Evolutionary conservation across 2,329 filamentous ascomycete genomes (phyloP), one percentile per base, ranked within the genome.

Genomic region (Fusarium sp.): DNA sequence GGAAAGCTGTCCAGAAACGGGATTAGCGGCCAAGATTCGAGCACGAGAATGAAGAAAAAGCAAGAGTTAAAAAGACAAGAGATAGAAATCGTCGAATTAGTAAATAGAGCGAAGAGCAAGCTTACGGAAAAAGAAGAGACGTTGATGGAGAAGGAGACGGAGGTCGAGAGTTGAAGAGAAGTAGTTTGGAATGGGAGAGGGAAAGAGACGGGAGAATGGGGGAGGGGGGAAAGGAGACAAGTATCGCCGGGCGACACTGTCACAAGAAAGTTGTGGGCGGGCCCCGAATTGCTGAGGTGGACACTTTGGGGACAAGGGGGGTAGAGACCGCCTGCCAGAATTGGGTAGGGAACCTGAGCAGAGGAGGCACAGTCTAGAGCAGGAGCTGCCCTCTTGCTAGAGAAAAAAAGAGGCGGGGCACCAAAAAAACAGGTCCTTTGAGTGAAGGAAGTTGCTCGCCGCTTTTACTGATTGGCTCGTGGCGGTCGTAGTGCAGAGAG

Each of bases 381-480:
- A 46, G 67, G 68, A 72, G 68, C 58, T 70, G 65, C 22, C 33
- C 45, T 51, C 31, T 33, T 43, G 24, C 49, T 36, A 31, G 42
- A 60, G 58, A 39, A 50, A 52, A 52, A 61, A 55, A 56, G 58
- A 51, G 67, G 70, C 56, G 68, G 69, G 63, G 66, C 74, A 71
- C 59, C 46, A 72, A 28, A 34, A 53, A 58, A 64, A 45, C 60
- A 65, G 53, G 62, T 59, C 62, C 44, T 58, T 28, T 34, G 28
- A 11, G 10, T 24, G 39, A 22, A 42, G 69, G 64, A 67, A 69
- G 61, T 65, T 57, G 69, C 71, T 74, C 66, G 76, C 76, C 72
- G 76, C 77, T 77, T 74, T 76, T 71, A 76, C 59, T 78, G 77
- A 79, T 80, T 80, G 78, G 78, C 63, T 78, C 65, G 74, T 72